Evolutionary conservation across 164 flowering plant species (phyloP).

Genomic region (Vitis amurensis): DNA sequence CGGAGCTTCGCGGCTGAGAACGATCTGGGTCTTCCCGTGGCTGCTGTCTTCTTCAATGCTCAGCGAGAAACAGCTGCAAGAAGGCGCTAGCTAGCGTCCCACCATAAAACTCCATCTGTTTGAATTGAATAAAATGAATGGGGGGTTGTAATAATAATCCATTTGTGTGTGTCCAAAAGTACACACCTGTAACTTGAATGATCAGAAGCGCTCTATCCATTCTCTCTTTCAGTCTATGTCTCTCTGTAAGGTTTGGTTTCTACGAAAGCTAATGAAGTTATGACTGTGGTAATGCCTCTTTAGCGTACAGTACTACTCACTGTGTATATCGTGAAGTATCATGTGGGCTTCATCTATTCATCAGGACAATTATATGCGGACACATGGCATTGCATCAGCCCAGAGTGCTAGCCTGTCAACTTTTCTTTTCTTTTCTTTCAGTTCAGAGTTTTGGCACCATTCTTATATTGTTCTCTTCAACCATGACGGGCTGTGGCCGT

Average conservation of each 20-base stretch:
- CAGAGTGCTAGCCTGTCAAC: neutral
- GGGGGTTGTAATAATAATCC: too few relatives aligned
- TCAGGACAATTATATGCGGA: neutral
- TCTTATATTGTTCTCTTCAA: neutral
- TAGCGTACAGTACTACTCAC: too few relatives aligned
- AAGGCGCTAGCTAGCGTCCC: conserved; percentile 41
- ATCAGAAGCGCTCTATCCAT: neutral
- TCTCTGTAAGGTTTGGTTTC: neutral
- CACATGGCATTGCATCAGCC: neutral
- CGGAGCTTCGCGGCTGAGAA: conserved; percentile 63
- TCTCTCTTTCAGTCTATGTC: neutral
- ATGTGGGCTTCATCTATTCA: neutral
- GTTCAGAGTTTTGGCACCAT: neutral
- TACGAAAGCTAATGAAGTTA: neutral
- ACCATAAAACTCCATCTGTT: neutral
- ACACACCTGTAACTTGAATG: neutral
- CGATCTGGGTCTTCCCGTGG: conserved; percentile 74
- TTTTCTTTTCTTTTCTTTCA: neutral
- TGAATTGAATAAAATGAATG: neutral
- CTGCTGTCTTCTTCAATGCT: conserved; percentile 85
- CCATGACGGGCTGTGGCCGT: neutral
- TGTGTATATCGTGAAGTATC: neutral
- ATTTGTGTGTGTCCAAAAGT: neutral
- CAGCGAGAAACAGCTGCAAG: conserved; percentile 88
- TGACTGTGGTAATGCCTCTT: too few relatives aligned